A percentile compares a stretch with the other conserved stretches of the same genome.
phyloP scores from a whole-genome alignment of 2,329 filamentous ascomycete genomes.

The Blumeria hordei region DNA sequence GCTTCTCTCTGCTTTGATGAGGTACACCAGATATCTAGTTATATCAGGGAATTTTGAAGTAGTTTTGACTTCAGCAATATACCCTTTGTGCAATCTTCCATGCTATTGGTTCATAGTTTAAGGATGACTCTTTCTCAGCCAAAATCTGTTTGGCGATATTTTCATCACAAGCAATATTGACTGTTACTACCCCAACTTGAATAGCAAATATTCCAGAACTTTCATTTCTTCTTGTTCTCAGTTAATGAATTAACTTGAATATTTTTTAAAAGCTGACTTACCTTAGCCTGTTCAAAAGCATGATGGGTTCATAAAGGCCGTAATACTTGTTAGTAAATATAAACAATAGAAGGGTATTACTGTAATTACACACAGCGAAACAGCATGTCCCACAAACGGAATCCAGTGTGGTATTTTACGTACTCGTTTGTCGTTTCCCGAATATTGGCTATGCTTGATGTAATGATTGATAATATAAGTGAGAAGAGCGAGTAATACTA shows the following conservation, averaged over 20 bases:
- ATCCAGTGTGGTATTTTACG: no score
- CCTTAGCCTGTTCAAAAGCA: constrained; percentile 9
- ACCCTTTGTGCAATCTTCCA: constrained; percentile 8
- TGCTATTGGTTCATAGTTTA: constrained; percentile 7
- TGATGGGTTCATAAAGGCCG: constrained; percentile 8
- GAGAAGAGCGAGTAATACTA: no score
- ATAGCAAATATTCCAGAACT: constrained; percentile 13
- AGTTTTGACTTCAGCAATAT: not conserved
- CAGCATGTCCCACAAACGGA: no score
- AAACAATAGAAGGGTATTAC: no score
- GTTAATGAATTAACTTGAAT: not conserved
- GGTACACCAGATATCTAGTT: constrained; percentile 13
- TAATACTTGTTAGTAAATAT: no score
- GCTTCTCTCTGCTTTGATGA: constrained; percentile 7
- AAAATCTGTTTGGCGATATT: constrained; percentile 1
- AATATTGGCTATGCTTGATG: no score
- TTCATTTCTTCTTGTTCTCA: constrained; percentile 5
- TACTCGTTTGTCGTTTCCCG: no score
- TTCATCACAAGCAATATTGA: constrained; percentile 10
- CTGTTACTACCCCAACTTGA: constrained; percentile 8
- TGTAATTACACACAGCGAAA: no score
- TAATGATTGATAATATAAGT: no score
- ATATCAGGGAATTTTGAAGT: constrained; percentile 2
- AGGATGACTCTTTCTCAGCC: constrained; percentile 8
- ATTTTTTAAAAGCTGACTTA: not conserved